Evolutionary conservation across 495 filamentous ascomycete species (phyloP).

Genomic region (Penicillium silybi): DNA sequence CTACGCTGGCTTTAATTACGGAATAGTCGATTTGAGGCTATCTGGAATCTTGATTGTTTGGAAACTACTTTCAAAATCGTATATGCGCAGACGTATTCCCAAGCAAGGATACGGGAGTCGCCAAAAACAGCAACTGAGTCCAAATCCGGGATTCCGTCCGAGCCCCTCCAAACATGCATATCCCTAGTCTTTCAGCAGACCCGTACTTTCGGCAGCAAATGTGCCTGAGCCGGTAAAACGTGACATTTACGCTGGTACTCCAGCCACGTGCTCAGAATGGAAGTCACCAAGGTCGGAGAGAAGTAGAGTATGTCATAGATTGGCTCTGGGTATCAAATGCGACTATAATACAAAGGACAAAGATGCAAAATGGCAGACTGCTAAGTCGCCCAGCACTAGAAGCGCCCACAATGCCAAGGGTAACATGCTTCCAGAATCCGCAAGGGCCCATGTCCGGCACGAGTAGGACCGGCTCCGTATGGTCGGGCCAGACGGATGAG

Average conservation of each 20-base stretch:
- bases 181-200: neutral
- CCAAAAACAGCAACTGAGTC: neutral
- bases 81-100: too few relatives aligned
- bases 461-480: too few relatives aligned
- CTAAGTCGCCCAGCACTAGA: neutral
- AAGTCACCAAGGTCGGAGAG: neutral
- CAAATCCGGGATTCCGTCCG: slow-evolving; percentile 2
- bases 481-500: neutral
- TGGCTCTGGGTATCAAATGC: slow-evolving; percentile 13
- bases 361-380: neutral
- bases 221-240: neutral
- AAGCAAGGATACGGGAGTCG: too few relatives aligned
- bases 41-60: neutral
- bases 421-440: neutral
- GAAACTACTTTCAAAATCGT: neutral
- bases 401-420: neutral
- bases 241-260: neutral
- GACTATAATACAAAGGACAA: slow-evolving; percentile 4
- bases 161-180: neutral
- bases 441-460: neutral
- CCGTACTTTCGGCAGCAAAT: neutral
- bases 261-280: neutral
- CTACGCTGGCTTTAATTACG: neutral
- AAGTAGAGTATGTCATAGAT: neutral
- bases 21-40: neutral